Base-by-base conservation (phyloP, 2,329 filamentous ascomycete species). In the Fusarium tricinctum region DNA sequence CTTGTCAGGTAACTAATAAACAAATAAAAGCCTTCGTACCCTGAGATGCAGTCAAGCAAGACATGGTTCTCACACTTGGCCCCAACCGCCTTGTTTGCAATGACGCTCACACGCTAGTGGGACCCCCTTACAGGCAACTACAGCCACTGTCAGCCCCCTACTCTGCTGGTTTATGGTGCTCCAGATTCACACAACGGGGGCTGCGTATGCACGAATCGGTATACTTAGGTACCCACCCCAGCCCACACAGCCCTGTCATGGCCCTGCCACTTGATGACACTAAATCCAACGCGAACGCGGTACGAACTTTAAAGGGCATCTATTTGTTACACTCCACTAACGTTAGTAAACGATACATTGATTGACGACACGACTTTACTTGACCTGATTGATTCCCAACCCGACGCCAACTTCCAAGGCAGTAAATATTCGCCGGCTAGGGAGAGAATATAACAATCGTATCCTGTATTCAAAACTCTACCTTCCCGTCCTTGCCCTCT, bases 261-360 rank as follows among this genome's bases (percentile, higher is more conserved):
- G 59, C 69, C 72, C 72, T 73, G 68, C 72, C 72, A 74, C 69
- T 72, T 66, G 66, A 58, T 62, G 72, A 72, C 72, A 73, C 70
- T 72, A 69, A 63, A 61, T 67, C 57, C 63, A 70, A 77, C 75
- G 75, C 75, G 75, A 75, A 77, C 75, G 75, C 75, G 75, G 67
- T 75, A 71, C 66, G 58, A 75, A 71, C 58, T 65, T 69, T 74
- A 74, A 70, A 72, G 63, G 69, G 63, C 65, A 73, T 72, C 68
- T 69, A 71, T 69, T 74, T 69, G 57, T 57, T 68, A 53, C 54
- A 57, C 59, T 63, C 20, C 50, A 39, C 43, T 45, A 46, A 26
- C 44, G 20, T 46, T 28, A 68, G 56, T 59, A 50, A 48, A 48
- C 43, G 54, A 70, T 63, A 69, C 64, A 54, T 67, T 58, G 57